A percentile compares a stretch with the other conserved stretches of the same genome.
phyloP scores from a whole-genome alignment of 2,329 filamentous ascomycete genomes.

The Lasiodiplodia gonubiensis region DNA sequence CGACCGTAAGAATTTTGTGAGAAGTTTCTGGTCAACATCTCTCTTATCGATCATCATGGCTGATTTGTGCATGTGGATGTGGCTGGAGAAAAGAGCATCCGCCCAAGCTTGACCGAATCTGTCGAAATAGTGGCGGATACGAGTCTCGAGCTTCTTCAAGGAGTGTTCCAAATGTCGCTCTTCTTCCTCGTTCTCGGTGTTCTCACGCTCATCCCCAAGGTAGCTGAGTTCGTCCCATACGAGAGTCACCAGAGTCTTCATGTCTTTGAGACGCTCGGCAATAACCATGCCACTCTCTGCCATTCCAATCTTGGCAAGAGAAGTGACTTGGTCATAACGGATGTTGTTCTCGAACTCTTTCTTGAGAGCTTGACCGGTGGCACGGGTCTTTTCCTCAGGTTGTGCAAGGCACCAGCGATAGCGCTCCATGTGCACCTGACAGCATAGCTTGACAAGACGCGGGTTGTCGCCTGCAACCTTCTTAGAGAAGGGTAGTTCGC shows the following conservation, averaged over 20 bases:
- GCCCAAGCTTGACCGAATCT: conserved; percentile 70
- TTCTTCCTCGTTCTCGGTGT: conserved; percentile 36
- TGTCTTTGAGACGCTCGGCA: conserved; percentile 67
- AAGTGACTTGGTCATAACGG: conserved; percentile 50
- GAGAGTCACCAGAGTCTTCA: conserved; percentile 64
- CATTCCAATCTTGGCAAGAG: conserved; percentile 56
- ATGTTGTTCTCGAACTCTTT: conserved; percentile 47
- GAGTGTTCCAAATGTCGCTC: conserved; percentile 36
- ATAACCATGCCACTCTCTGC: conserved; percentile 64
- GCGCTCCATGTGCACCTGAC: conserved; percentile 65
- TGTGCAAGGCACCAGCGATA: conserved; percentile 63
- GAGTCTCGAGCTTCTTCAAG: conserved; percentile 49
- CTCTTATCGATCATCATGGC: conserved; percentile 67
- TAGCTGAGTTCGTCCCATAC: conserved; percentile 53
- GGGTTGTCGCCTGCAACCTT: conserved; percentile 52
- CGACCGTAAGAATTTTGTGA: conserved; percentile 79
- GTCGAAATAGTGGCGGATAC: conserved; percentile 62
- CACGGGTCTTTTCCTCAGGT: conserved; percentile 53
- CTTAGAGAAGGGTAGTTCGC: conserved; percentile 44
- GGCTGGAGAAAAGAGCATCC: conserved; percentile 78
- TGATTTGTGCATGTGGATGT: conserved; percentile 63
- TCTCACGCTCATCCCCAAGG: conserved; percentile 45
- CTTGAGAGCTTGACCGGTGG: conserved; percentile 56
- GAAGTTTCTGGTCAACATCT: conserved; percentile 69
- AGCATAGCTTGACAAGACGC: conserved; percentile 62